These are phyloP conservation scores for Aspergillus pseudoglaucus DNA, from an alignment of 2,329 filamentous ascomycete genomes.

Conservation along the genomic window DNA sequence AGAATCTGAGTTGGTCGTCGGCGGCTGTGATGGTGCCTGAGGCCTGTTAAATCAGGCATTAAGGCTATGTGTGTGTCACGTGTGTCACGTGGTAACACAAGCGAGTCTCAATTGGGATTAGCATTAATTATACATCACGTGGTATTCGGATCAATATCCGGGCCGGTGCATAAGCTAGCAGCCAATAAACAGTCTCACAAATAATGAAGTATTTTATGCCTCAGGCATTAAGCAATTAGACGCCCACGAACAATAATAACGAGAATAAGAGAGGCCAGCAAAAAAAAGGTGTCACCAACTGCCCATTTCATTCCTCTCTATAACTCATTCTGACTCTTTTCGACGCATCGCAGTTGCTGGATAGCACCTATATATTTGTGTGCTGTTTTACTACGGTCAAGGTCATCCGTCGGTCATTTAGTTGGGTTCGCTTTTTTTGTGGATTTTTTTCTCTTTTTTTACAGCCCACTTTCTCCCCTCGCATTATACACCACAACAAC, in stretches of 20 bases:
- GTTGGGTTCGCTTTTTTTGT: too few relatives aligned
- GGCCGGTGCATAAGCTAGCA: not conserved
- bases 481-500: too few relatives aligned
- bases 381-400: not conserved
- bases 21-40: constrained; percentile 18
- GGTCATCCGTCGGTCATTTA: not conserved
- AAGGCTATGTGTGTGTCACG: constrained; percentile 7
- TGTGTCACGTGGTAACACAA: constrained; percentile 8
- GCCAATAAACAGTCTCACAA: constrained; percentile 16
- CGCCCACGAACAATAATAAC: not conserved
- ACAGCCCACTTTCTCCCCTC: not conserved
- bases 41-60: constrained; percentile 15
- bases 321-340: constrained; percentile 7
- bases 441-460: constrained; percentile 8
- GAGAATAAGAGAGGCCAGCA: not conserved
- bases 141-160: constrained; percentile 3
- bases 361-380: constrained; percentile 7
- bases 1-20: constrained; percentile 20
- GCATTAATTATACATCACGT: constrained; percentile 11
- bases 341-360: constrained; percentile 8
- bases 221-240: constrained; percentile 10
- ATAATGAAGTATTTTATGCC: constrained; percentile 12
- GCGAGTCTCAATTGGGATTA: constrained; percentile 18
- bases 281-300: not conserved
- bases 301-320: constrained; percentile 8